A percentile compares a stretch with the other conserved stretches of the same genome.
Conservation (phyloP, 2,329 filamentous ascomycete species). For the Ceratocystiopsis sp. region DNA sequence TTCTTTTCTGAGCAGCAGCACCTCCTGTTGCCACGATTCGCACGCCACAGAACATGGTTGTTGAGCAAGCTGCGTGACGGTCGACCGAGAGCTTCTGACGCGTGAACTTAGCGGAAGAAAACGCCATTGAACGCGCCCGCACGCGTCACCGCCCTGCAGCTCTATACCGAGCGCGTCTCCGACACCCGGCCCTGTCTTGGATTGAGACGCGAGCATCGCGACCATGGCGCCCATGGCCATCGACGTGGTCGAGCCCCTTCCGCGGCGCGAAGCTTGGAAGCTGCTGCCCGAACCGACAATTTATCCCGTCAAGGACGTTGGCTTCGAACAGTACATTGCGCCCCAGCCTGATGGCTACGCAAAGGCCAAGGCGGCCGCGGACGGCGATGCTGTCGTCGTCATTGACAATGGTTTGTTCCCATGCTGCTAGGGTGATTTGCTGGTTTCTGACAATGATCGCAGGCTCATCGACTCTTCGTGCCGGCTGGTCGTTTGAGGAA, state of each 20-base stretch:
- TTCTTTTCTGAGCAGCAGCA: too few relatives aligned
- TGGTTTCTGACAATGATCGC: background rate
- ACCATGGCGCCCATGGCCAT: slow-evolving; percentile 37
- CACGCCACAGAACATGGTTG: too few relatives aligned
- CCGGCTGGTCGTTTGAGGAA: slow-evolving; percentile 88
- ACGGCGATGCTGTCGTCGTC: slow-evolving; percentile 60
- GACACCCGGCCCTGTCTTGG: too few relatives aligned
- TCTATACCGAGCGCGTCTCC: too few relatives aligned
- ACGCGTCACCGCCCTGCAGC: too few relatives aligned
- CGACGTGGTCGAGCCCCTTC: slow-evolving; percentile 27
- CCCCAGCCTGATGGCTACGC: slow-evolving; percentile 51
- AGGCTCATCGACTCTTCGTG: slow-evolving; percentile 81
- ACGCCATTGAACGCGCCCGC: too few relatives aligned
- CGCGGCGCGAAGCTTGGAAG: slow-evolving; percentile 23
- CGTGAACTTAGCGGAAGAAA: too few relatives aligned
- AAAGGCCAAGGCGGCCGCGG: slow-evolving; percentile 39
- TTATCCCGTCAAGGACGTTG: slow-evolving; percentile 43
- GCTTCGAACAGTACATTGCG: slow-evolving; percentile 38
- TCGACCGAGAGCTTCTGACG: too few relatives aligned
- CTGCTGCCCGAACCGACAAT: slow-evolving; percentile 35
- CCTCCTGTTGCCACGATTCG: too few relatives aligned
- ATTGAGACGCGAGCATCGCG: slow-evolving; percentile 10
- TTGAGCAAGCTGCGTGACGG: too few relatives aligned
- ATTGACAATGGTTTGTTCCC: slow-evolving; percentile 79
- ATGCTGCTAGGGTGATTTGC: too few relatives aligned